These are phyloP conservation scores for Mucor sp. DNA, from an alignment of 371 early-diverging fungal species.

Conservation along the genomic window DNA sequence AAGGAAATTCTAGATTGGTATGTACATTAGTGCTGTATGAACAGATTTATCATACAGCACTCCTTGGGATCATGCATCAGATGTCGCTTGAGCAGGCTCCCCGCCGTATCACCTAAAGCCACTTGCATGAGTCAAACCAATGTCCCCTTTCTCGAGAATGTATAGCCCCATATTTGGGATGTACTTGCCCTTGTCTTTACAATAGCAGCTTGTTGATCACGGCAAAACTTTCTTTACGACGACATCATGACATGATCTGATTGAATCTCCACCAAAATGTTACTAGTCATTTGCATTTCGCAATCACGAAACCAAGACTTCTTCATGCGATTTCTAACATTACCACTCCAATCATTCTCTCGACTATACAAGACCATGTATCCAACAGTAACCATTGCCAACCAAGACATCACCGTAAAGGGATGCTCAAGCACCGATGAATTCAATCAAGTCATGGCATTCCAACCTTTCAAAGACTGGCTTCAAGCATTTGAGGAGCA, in stretches of 20 bases:
- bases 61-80: no score
- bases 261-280: conserved; percentile 2
- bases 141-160: neutral
- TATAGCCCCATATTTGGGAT: neutral
- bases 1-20: neutral
- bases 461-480: conserved; percentile 71
- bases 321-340: neutral
- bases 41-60: no score
- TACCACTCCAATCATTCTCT: neutral
- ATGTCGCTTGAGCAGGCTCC: no score
- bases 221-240: neutral
- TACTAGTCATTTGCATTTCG: neutral
- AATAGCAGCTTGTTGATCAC: neutral
- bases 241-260: neutral
- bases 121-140: no score
- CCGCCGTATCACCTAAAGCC: no score
- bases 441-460: conserved; percentile 45
- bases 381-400: conserved; percentile 27
- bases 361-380: conserved; percentile 3
- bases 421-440: conserved; percentile 14
- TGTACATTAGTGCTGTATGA: neutral
- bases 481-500: conserved; percentile 48
- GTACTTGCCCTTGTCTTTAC: neutral
- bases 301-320: neutral
- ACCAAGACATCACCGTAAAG: conserved; percentile 25